phyloP scores from a whole-genome alignment of 139 green algal genomes.

The Limnomonas spitsbergensis region DNA sequence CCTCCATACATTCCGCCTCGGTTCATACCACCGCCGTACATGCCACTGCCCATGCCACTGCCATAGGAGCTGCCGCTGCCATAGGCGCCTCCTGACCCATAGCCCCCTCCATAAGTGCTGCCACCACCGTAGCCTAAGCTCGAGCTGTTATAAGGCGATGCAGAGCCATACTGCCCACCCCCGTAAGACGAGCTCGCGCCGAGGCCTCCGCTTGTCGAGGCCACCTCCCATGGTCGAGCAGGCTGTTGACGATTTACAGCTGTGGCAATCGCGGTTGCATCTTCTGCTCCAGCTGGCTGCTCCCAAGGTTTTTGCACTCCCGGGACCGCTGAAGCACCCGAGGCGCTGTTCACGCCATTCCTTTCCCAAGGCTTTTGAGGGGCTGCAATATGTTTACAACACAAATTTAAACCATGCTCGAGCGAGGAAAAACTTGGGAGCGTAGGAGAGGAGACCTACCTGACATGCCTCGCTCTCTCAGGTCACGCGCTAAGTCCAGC shows the following conservation, averaged over 20 bases:
- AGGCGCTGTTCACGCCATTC: neutral
- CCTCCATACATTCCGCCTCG: constrained; percentile 16
- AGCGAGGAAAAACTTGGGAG: too few species aligned
- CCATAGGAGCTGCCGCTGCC: constrained; percentile 19
- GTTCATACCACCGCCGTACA: constrained; percentile 8
- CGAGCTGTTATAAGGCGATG: neutral
- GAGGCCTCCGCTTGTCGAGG: neutral
- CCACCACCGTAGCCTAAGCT: constrained; percentile 1
- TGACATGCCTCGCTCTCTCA: too few species aligned
- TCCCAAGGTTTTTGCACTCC: neutral
- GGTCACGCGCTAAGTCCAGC: too few species aligned
- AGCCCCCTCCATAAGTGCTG: neutral
- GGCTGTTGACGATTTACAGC: neutral
- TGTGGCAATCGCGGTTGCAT: neutral
- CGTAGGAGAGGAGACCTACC: too few species aligned
- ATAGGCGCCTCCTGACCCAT: neutral
- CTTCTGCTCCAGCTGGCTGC: neutral
- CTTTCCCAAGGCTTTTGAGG: constrained; percentile 10
- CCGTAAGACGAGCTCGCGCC: neutral
- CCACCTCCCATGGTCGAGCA: constrained; percentile 1
- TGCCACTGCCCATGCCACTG: constrained; percentile 12
- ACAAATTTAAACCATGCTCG: too few species aligned
- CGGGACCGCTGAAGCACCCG: neutral
- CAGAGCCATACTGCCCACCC: constrained; percentile 1
- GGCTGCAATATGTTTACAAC: too few species aligned